A percentile compares a stretch with the other conserved stretches of the same genome.
Conservation (phyloP, 257 asterid species). For the Ocimum tenuiflorum region DNA sequence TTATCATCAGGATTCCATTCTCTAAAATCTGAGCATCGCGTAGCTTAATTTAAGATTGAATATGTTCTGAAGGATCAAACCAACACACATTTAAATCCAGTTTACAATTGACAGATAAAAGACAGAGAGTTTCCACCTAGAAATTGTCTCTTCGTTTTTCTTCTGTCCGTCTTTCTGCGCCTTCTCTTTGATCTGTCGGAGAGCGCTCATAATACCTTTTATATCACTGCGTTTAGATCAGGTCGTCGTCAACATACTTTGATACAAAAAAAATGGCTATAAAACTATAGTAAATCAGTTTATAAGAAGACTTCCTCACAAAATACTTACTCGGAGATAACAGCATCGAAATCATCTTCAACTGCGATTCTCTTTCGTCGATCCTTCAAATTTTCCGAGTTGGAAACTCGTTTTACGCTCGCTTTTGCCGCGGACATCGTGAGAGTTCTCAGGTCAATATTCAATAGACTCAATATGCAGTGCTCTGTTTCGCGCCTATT, state of each 20-base stretch:
- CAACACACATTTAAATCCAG: not conserved
- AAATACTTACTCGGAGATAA: constrained; percentile 53
- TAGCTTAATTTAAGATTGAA: not conserved
- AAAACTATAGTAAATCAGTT: not conserved
- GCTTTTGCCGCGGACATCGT: constrained; percentile 58
- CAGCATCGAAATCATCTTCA: constrained; percentile 79
- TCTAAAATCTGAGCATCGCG: not conserved
- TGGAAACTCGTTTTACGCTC: constrained; percentile 49
- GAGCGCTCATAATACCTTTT: constrained; percentile 79
- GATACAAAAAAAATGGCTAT: not conserved
- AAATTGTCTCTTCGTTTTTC: constrained; percentile 88
- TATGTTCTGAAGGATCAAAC: constrained; percentile 4
- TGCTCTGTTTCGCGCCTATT: constrained; percentile 1
- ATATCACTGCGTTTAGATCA: constrained; percentile 51
- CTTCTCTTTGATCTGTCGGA: constrained; percentile 80
- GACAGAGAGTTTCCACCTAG: constrained; percentile 45
- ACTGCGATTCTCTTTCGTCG: constrained; percentile 39
- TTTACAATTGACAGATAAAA: not conserved
- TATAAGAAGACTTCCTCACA: not conserved
- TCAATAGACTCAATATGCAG: not conserved
- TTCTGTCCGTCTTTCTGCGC: constrained; percentile 79
- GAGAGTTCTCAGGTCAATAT: constrained; percentile 7
- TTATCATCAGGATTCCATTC: not conserved
- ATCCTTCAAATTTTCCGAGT: constrained; percentile 45
- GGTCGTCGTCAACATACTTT: not conserved